Evolutionary conservation across 2,329 filamentous ascomycete species (phyloP), one percentile per base, ranked within the genome.

Genomic region (Diaporthe ampelina): DNA sequence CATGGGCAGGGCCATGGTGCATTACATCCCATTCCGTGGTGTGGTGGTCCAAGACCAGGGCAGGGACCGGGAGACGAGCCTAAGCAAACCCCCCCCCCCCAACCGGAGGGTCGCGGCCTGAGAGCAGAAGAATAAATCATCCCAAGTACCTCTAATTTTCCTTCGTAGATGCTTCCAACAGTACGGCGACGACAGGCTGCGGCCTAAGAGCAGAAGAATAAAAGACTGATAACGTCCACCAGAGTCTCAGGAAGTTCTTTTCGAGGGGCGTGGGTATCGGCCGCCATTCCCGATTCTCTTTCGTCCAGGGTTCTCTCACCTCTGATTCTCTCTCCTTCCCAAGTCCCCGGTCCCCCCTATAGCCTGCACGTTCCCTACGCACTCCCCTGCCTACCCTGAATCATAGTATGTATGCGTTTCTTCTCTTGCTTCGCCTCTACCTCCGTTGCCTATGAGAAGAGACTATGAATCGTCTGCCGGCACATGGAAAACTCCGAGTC

Each of bases 1-100:
- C 76, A 71, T 71, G 79, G 76, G 75, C 79, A 79, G 81, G 80
- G 70, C 50, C 61, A 48, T 74, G 73, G 73, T 48, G 70, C 73
- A 73, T 75, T 50, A 70, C 70, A 75, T 63, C 50, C 70, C 61
- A 71, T 75, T 73, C 73, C 70, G 73, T 70, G 73, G 56, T 75
- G 63, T 73, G 56, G 70, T 73, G 73, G 70, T 58, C 59, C 65
- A 59, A 71, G 65, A 32, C 59, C 40, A 75, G 73, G 70, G 48
- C 57, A 54, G 48, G 45, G 63, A 37, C 71, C 61, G 57, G 73
- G 70, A 70, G 72, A 63, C 63, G 37, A 70, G 65, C 70, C 73
- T 54, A 37, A 68, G 65, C 48, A n/a, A n/a, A 65, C 75, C 68
- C 69, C 69, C 74, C 74, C 68, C 68, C n/a, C n/a, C n/a, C n/a